Conservation (phyloP, 2,329 filamentous ascomycete genomes). For the Huntiella savannae region DNA sequence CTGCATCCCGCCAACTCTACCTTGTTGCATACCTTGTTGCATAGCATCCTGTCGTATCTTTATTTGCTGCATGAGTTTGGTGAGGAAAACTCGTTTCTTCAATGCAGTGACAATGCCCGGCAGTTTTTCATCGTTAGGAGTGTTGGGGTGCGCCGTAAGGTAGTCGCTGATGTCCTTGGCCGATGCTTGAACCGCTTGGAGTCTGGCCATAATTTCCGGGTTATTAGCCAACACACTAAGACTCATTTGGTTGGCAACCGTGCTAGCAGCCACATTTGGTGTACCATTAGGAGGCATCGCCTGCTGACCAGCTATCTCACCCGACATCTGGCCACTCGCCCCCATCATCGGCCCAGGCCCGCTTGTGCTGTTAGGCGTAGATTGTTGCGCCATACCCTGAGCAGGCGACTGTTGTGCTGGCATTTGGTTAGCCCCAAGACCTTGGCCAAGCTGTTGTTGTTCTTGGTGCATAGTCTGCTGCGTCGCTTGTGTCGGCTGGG, state of each 20-base stretch:
- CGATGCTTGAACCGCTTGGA: not conserved
- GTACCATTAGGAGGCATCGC: not conserved
- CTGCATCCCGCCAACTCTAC: conserved; percentile 8
- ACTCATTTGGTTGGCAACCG: not conserved
- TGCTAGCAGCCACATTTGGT: not conserved
- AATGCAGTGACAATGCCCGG: not conserved
- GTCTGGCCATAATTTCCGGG: not conserved
- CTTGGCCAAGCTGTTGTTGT: conserved; percentile 7
- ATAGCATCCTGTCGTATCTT: conserved; percentile 17
- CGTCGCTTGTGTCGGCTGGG: conserved; percentile 9
- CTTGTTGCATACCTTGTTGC: conserved; percentile 16
- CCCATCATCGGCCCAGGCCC: not conserved
- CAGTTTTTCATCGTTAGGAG: conserved; percentile 1
- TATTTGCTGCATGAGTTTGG: conserved; percentile 15
- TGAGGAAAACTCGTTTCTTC: not conserved
- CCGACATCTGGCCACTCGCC: too few species aligned
- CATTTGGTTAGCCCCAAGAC: not conserved
- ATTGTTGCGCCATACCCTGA: conserved; percentile 11
- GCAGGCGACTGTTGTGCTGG: conserved; percentile 10
- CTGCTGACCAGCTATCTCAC: not conserved
- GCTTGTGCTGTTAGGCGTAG: not conserved
- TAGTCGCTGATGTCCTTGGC: not conserved
- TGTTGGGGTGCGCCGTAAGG: not conserved
- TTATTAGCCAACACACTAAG: not conserved
- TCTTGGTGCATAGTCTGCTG: conserved; percentile 14